These are phyloP conservation scores for Balakata baccata DNA, from an alignment of 345 rosid species.

Conservation along the genomic window DNA sequence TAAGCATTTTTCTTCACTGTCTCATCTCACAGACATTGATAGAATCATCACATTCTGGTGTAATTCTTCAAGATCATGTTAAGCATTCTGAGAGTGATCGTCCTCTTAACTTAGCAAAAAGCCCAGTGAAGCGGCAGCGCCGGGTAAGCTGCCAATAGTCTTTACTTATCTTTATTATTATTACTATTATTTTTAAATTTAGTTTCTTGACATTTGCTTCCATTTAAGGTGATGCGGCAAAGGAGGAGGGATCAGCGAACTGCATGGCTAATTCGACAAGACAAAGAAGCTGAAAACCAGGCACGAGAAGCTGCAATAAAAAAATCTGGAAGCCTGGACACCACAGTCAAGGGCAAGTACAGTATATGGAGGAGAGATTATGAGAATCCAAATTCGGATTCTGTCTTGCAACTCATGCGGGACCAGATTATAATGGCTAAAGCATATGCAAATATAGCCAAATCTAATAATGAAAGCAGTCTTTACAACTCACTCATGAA, in stretches of 20 bases:
- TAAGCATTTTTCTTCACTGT: constrained; percentile 1
- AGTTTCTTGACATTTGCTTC: constrained; percentile 29
- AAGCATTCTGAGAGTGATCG: constrained; percentile 27
- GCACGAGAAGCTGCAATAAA: constrained; percentile 59
- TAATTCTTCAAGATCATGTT: constrained; percentile 31
- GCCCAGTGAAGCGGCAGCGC: constrained; percentile 84
- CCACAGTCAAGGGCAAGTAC: constrained; percentile 62
- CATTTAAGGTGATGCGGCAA: constrained; percentile 55
- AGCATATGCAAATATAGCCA: constrained; percentile 88
- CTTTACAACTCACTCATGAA: constrained; percentile 62
- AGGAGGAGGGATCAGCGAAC: constrained; percentile 62
- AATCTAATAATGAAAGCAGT: constrained; percentile 51
- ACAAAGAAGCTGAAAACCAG: constrained; percentile 53
- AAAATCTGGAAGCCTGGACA: constrained; percentile 50
- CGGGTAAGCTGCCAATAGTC: constrained; percentile 46
- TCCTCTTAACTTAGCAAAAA: constrained; percentile 33
- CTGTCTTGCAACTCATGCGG: constrained; percentile 81
- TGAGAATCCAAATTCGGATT: constrained; percentile 77
- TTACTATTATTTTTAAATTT: too few relatives aligned
- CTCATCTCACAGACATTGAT: constrained; percentile 22
- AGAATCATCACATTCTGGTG: constrained; percentile 37
- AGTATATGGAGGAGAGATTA: constrained; percentile 94
- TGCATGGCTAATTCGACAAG: constrained; percentile 55
- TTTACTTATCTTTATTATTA: too few relatives aligned
- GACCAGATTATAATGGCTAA: constrained; percentile 97